Conservation (phyloP, 352 stramenopile species). For the Phytophthora uliginosa region DNA sequence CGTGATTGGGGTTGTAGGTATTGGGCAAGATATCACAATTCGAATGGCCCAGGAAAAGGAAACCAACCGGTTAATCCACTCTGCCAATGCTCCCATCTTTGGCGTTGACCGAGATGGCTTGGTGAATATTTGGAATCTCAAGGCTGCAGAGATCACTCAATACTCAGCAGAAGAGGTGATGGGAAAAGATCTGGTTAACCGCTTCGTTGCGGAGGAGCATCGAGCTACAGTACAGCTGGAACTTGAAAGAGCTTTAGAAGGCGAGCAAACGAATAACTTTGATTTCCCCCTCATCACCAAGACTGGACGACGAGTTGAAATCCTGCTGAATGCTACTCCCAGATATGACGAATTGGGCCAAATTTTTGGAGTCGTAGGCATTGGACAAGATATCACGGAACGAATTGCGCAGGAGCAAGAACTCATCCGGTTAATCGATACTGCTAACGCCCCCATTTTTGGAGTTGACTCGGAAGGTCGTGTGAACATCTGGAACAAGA, state of each 20-base stretch:
- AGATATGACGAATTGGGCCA: slow-evolving; percentile 68
- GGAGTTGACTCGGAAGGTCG: slow-evolving; percentile 67
- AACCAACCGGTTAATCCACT: slow-evolving; percentile 72
- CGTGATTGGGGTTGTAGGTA: slow-evolving; percentile 71
- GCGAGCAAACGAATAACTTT: slow-evolving; percentile 79
- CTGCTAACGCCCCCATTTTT: slow-evolving; percentile 80
- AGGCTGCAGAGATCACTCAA: slow-evolving; percentile 79
- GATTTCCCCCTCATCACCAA: slow-evolving; percentile 80
- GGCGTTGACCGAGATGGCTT: slow-evolving; percentile 65
- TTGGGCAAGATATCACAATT: slow-evolving; percentile 72
- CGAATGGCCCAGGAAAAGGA: slow-evolving; percentile 80
- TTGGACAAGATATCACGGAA: slow-evolving; percentile 81
- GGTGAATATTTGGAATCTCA: slow-evolving; percentile 85
- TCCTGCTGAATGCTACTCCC: slow-evolving; percentile 81
- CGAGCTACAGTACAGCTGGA: slow-evolving; percentile 32
- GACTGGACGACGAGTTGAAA: slow-evolving; percentile 47
- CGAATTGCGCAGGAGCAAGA: slow-evolving; percentile 76
- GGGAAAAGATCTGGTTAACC: slow-evolving; percentile 74
- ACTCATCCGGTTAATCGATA: slow-evolving; percentile 74
- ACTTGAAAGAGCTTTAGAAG: slow-evolving; percentile 54
- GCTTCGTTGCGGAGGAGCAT: slow-evolving; percentile 51
- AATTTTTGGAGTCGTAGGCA: slow-evolving; percentile 87
- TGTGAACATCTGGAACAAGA: slow-evolving; percentile 80
- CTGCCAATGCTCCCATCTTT: slow-evolving; percentile 81
- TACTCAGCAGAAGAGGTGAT: slow-evolving; percentile 86